Evolutionary conservation across 495 filamentous ascomycete species (phyloP), one percentile per base, ranked within the genome.

Genomic region (Pyrenula aspistea): DNA sequence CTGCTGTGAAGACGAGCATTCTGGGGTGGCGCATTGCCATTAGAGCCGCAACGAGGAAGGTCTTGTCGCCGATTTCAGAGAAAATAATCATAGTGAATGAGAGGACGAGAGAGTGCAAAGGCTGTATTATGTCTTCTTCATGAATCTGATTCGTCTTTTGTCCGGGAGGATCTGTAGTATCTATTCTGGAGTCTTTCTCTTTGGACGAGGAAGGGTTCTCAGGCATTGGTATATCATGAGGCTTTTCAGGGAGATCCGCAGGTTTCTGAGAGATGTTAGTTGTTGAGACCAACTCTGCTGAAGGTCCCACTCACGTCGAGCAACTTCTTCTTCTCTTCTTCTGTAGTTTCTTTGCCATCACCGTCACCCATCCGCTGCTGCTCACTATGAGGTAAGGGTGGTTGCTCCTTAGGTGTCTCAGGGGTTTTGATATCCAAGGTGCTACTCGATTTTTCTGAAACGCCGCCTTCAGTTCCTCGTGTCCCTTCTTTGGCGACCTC

Each of bases 11-110:
- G 49, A 98, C 94, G 12, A 96, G 77, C 55, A 96, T 68, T 25
- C 92, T 88, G 49, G 93, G 86, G 66, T 98, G 91, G 61, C 95
- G 89, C 93, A 98, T 98, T 1, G 93, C 93, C 93, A 98, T 98
- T 21, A 98, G 78, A 22, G 93, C 93, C 12, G 93, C 93, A 49
- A 98, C 89, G 48, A 98, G 78, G 73, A 98, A 98, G 0, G 93
- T 98, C 70, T 98, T 98, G 80, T 98, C 93, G 57, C 93, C 93
- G 66, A 98, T 84, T 67, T 98, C 93, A 59, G 93, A 96, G 62
- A 97, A 88, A 55, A 97, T 77, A 59, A 98, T 98, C 93, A 97
- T 97, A 57, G 91, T 89, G 55, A 96, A 82, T 8, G 93, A 93
- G 53, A 96, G 87, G 22, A 91, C 61, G 63, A 93, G 93, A 10